Conservation (phyloP, 2,329 filamentous ascomycete species). For the Pseudogymnoascus sp. region DNA sequence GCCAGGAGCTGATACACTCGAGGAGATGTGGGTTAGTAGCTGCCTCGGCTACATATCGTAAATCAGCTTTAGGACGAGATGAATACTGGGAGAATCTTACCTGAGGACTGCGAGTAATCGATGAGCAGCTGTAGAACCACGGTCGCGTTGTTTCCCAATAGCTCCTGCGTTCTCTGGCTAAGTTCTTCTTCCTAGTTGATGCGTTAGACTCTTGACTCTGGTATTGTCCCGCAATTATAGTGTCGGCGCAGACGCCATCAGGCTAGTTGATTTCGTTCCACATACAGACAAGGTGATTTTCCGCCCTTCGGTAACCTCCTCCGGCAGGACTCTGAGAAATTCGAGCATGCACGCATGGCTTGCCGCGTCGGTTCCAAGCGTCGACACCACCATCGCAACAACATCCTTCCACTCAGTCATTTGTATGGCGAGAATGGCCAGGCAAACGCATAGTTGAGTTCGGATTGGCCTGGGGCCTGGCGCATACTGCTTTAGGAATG, state of each 20-base stretch:
- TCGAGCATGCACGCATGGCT: slow-evolving; percentile 85
- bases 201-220: slow-evolving; percentile 39
- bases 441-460: slow-evolving; percentile 87
- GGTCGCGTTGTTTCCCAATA: slow-evolving; percentile 82
- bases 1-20: slow-evolving; percentile 94
- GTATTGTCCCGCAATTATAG: slow-evolving; percentile 29
- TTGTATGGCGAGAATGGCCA: slow-evolving; percentile 91
- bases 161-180: slow-evolving; percentile 70
- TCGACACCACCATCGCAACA: slow-evolving; percentile 67
- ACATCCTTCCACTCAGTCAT: slow-evolving; percentile 96
- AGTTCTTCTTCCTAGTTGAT: slow-evolving; percentile 86
- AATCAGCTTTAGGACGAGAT: slow-evolving; percentile 19
- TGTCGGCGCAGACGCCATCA: slow-evolving; percentile 30
- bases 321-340: slow-evolving; percentile 90
- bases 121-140: slow-evolving; percentile 81
- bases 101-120: slow-evolving; percentile 84
- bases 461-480: slow-evolving; percentile 75
- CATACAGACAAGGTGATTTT: slow-evolving; percentile 99
- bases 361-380: slow-evolving; percentile 65
- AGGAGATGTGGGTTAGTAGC: slow-evolving; percentile 82
- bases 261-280: slow-evolving; percentile 53
- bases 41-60: slow-evolving; percentile 50
- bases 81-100: slow-evolving; percentile 42
- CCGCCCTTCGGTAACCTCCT: slow-evolving; percentile 97
- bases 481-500: slow-evolving; percentile 72